Evolutionary conservation across 768 basidiomycete genomes (phyloP), one percentile per base, ranked within the genome.

Genomic region (Termitomyces sp.): DNA sequence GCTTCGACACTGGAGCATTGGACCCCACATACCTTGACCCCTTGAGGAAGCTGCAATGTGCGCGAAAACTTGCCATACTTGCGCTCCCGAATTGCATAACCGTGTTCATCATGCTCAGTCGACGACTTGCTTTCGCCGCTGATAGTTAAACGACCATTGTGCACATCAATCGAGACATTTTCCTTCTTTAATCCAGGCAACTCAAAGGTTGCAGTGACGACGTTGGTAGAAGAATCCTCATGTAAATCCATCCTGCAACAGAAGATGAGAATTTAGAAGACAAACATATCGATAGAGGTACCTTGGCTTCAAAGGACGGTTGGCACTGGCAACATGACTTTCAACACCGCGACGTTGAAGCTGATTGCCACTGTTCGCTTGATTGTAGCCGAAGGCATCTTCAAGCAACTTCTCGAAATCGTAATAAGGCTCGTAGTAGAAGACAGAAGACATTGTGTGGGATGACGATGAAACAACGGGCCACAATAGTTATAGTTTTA

Each of bases 171-270:
- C 35, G 68, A 62, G 44, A 84, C 72, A 51, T 75, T 71, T 44
- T 79, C 75, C 54, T 80, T 78, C 54, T 73, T 78, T 53, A 83
- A 65, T 9, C 83, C 82, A 5, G 84, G 83, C 1, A 83, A 67
- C 62, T 84, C 85, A 56, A 85, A 81, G 6, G 76, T 75, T 10
- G 80, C 81, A 2, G 77, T 80, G 28, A 83, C 75, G 20, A 62
- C 57, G 60, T 77, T 76, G n/a, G 65, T 63, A 1, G 74, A 71
- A 16, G 70, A 60, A 52, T 76, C 71, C 63, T 82, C 79, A 52
- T 77, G 71, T 2, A 84, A 54, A 60, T 85, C 76, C 72, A 84
- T 77, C 60, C 83, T 73, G 26, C n/a, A 18, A 22, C 16, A 18
- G 11, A 35, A 16, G 22, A 18, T 45, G 9, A 26, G 49, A 20